phyloP scores from a whole-genome alignment of 1,284 basidiomycete species.

The Tilletia horrida region DNA sequence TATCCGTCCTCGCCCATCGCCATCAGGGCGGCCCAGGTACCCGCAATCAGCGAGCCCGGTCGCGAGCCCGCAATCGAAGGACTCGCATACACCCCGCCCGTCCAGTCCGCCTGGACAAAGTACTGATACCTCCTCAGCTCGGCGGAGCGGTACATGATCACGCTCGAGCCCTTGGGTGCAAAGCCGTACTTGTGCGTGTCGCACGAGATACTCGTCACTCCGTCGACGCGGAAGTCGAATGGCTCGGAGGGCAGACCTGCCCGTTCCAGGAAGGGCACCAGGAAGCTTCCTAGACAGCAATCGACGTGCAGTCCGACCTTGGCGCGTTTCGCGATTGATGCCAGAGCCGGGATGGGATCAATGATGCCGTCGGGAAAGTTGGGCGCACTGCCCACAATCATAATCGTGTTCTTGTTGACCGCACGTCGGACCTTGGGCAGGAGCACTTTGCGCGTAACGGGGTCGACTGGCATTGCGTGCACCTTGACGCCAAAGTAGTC shows the following conservation, averaged over 20 bases:
- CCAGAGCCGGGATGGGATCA: slow-evolving; percentile 81
- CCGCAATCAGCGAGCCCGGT: slow-evolving; percentile 87
- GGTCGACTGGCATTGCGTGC: slow-evolving; percentile 81
- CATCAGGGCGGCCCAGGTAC: slow-evolving; percentile 93
- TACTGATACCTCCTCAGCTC: slow-evolving; percentile 51
- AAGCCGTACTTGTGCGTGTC: slow-evolving; percentile 56
- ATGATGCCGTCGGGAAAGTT: slow-evolving; percentile 61
- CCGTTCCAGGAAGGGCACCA: slow-evolving; percentile 50
- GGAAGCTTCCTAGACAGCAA: slow-evolving; percentile 56
- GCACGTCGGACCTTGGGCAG: slow-evolving; percentile 69
- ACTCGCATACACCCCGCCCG: slow-evolving; percentile 53
- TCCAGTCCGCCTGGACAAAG: slow-evolving; percentile 53
- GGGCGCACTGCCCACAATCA: slow-evolving; percentile 84
- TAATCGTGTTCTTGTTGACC: slow-evolving; percentile 52
- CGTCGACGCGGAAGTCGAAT: slow-evolving; percentile 53
- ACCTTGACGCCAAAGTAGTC: slow-evolving; percentile 89
- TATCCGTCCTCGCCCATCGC: slow-evolving; percentile 89
- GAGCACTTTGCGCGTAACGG: slow-evolving; percentile 73
- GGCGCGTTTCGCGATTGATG: slow-evolving; percentile 69
- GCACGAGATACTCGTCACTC: slow-evolving; percentile 51
- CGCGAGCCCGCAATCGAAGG: slow-evolving; percentile 58
- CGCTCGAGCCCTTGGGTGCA: slow-evolving; percentile 50
- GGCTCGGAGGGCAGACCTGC: slow-evolving; percentile 48
- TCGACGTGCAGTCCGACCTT: slow-evolving; percentile 81
- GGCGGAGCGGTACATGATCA: slow-evolving; percentile 44